Base-by-base conservation (phyloP, 495 filamentous ascomycete genomes). In the Penicillium paxilli region DNA sequence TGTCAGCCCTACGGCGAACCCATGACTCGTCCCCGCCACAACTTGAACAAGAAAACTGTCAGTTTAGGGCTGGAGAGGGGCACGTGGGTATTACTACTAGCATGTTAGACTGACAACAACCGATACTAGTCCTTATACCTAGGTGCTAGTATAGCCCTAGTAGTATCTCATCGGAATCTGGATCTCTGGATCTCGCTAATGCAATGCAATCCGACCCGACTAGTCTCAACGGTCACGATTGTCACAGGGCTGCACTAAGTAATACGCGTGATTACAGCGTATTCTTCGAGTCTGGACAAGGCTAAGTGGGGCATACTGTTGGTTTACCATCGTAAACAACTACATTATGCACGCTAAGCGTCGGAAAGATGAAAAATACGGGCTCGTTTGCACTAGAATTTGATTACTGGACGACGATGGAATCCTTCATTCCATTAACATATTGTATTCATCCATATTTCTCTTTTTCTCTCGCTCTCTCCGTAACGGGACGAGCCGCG, bases 401-500 rank as follows among this genome's bases (percentile, higher is more conserved):
- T 14, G 2, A 32, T 32, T n/a, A n/a, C n/a, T n/a, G n/a, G n/a
- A n/a, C n/a, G n/a, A n/a, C n/a, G n/a, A n/a, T n/a, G n/a, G n/a
- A n/a, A n/a, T 9, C 35, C 16, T 16, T 38, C 16, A 38, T 38
- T 38, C 14, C 4, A 7, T 38, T 38, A n/a, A 5, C 3, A 14
- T 16, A n/a, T 38, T 20, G 7, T 32, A n/a, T n/a, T n/a, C n/a
- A n/a, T n/a, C n/a, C n/a, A n/a, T n/a, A n/a, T n/a, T n/a, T n/a
- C n/a, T n/a, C n/a, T n/a, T n/a, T n/a, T n/a, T n/a, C n/a, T n/a
- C n/a, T 28, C 26, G 26, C 40, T 42, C n/a, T 21, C 40, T 42
- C 19, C 20, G 30, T 46, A 53, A 42, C 51, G 51, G 51, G 51
- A 38, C 26, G 42, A 46, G 41, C 51, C 42, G 51, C 42, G 25